phyloP scores from a whole-genome alignment of 768 basidiomycete genomes.

The Trametes maxima region DNA sequence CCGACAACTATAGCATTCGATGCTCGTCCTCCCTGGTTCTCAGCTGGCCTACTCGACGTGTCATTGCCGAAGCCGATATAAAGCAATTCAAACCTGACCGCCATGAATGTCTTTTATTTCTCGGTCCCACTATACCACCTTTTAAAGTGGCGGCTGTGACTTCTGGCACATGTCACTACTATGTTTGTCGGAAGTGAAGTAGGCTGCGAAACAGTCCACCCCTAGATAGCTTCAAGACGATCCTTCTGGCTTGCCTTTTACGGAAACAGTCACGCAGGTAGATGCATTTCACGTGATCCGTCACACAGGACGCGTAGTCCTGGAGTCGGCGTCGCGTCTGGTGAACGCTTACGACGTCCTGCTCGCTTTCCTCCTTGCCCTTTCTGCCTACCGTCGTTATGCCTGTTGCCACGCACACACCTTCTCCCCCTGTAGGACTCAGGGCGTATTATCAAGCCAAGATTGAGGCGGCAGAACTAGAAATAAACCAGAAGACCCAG shows the following conservation, averaged over 20 bases:
- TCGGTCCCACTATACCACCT: too few species aligned
- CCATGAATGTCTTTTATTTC: too few species aligned
- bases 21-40: too few species aligned
- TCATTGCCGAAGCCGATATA: too few species aligned
- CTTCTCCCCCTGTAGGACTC: constrained; percentile 60
- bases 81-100: too few species aligned
- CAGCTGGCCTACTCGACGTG: too few species aligned
- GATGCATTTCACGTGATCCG: constrained; percentile 6
- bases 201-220: too few species aligned
- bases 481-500: constrained; percentile 96
- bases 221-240: neutral
- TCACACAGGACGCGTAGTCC: constrained; percentile 22
- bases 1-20: too few species aligned
- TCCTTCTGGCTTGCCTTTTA: constrained; percentile 12
- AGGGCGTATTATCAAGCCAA: constrained; percentile 95
- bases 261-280: constrained; percentile 5
- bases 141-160: too few species aligned
- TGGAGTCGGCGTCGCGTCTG: constrained; percentile 9
- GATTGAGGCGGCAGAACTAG: constrained; percentile 89
- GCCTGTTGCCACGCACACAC: constrained; percentile 40
- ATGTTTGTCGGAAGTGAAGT: neutral
- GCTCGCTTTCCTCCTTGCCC: neutral
- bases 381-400: constrained; percentile 28
- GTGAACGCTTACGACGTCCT: constrained; percentile 15
- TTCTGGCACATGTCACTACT: too few species aligned